phyloP scores from a whole-genome alignment of 2,329 filamentous ascomycete species.

The Phaeosphaeriaceae sp. region DNA sequence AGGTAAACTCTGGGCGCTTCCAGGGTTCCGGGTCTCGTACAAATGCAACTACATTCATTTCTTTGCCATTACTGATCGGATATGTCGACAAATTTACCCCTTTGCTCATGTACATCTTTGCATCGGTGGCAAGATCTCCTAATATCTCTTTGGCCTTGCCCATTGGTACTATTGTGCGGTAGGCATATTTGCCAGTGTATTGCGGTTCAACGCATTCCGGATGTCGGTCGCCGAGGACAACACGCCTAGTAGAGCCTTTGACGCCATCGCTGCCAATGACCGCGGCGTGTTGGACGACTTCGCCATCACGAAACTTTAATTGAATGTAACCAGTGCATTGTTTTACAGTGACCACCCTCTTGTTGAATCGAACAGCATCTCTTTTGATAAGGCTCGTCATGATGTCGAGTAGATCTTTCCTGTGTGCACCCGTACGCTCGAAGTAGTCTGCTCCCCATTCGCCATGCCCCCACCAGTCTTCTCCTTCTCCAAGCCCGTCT shows the following conservation, averaged over 20 bases:
- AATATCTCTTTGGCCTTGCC: conserved; percentile 48
- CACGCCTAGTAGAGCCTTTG: conserved; percentile 38
- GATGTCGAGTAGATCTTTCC: conserved; percentile 52
- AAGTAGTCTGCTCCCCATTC: conserved; percentile 48
- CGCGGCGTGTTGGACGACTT: conserved; percentile 46
- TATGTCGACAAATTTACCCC: conserved; percentile 26
- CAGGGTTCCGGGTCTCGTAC: conserved; percentile 23
- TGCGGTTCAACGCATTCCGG: conserved; percentile 27
- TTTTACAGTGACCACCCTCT: conserved; percentile 32
- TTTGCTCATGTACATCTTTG: conserved; percentile 37
- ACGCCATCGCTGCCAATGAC: conserved; percentile 59
- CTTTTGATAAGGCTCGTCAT: conserved; percentile 55
- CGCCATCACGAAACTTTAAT: conserved; percentile 46
- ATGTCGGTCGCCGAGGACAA: conserved; percentile 22
- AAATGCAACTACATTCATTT: conserved; percentile 31
- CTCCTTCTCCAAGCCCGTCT: conserved; percentile 48
- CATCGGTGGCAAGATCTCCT: conserved; percentile 36
- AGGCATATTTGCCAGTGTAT: conserved; percentile 36
- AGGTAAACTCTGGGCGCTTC: conserved; percentile 11
- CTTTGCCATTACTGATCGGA: conserved; percentile 29
- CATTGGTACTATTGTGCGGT: conserved; percentile 41
- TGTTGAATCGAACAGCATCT: conserved; percentile 36
- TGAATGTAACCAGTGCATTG: conserved; percentile 46
- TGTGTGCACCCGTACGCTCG: conserved; percentile 51
- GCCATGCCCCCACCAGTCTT: conserved; percentile 46